Conservation (phyloP, 2,329 filamentous ascomycete genomes). For the Lachnum nothofagi region DNA sequence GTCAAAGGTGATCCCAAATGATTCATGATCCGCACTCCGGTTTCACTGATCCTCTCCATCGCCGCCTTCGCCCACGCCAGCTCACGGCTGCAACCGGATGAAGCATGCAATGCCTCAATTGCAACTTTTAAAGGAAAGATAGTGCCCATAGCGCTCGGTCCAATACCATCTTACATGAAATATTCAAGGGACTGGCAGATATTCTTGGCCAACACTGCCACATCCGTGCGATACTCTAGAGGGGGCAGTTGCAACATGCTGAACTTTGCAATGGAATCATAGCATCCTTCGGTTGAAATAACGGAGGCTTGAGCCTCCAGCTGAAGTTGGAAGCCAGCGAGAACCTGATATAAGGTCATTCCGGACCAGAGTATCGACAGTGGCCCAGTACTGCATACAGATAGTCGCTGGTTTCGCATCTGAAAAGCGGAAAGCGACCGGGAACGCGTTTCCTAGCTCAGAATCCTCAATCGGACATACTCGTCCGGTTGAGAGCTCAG, state of each 20-base stretch:
- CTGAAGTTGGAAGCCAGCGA: slow-evolving; percentile 4
- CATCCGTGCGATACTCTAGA: slow-evolving; percentile 27
- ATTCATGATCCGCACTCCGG: slow-evolving; percentile 11
- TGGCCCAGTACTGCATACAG: slow-evolving; percentile 34
- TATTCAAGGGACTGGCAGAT: slow-evolving; percentile 36
- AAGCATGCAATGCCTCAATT: slow-evolving; percentile 20
- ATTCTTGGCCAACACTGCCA: slow-evolving; percentile 27
- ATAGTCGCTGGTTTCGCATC: slow-evolving; percentile 28
- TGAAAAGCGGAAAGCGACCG: slow-evolving; percentile 31
- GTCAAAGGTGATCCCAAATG: not conserved
- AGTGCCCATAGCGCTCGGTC: slow-evolving; percentile 11
- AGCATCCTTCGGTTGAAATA: no score
- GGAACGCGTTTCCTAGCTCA: slow-evolving; percentile 23
- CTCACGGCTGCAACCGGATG: slow-evolving; percentile 11
- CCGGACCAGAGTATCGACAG: slow-evolving; percentile 34
- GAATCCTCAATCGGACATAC: slow-evolving; percentile 3
- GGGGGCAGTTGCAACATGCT: slow-evolving; percentile 17
- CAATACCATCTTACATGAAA: slow-evolving; percentile 26
- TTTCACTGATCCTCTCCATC: slow-evolving; percentile 13
- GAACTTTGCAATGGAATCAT: not conserved
- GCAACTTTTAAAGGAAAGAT: slow-evolving; percentile 28
- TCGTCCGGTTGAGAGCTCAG: slow-evolving; percentile 20
- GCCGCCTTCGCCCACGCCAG: slow-evolving; percentile 18
- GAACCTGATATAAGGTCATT: slow-evolving; percentile 31
- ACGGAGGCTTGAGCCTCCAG: not conserved